phyloP scores from a whole-genome alignment of 305 asterid genomes.

The Petunia hybrid region DNA sequence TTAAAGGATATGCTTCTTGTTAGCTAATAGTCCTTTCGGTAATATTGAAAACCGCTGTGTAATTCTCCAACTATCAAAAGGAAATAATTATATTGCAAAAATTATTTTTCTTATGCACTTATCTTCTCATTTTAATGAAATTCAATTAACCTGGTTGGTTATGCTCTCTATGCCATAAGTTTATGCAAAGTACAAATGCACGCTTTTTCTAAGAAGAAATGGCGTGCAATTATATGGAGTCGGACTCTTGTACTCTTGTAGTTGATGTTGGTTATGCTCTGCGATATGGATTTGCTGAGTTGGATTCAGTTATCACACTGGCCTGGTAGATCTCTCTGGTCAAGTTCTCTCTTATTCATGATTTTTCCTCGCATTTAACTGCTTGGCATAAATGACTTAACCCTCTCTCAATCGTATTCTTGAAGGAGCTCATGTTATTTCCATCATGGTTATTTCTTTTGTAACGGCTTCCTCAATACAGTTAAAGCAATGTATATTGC shows the following conservation, averaged over 20 bases:
- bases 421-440: neutral
- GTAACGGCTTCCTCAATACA: neutral
- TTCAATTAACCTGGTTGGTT: neutral
- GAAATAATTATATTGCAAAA: neutral
- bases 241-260: neutral
- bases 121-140: slow-evolving; percentile 3
- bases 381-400: neutral
- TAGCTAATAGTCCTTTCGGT: neutral
- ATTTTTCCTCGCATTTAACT: neutral
- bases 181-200: neutral
- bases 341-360: neutral
- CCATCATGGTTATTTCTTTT: neutral
- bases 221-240: neutral
- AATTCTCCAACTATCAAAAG: neutral
- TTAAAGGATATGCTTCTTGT: slow-evolving; percentile 1
- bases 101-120: neutral
- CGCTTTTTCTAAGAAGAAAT: neutral
- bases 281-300: neutral
- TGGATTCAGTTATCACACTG: slow-evolving; percentile 12
- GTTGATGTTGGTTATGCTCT: neutral
- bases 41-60: neutral
- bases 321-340: neutral
- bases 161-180: slow-evolving; percentile 3
- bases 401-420: neutral
- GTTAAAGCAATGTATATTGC: neutral